phyloP scores from a whole-genome alignment of 768 basidiomycete genomes.

The Boletus vinaceobasis region DNA sequence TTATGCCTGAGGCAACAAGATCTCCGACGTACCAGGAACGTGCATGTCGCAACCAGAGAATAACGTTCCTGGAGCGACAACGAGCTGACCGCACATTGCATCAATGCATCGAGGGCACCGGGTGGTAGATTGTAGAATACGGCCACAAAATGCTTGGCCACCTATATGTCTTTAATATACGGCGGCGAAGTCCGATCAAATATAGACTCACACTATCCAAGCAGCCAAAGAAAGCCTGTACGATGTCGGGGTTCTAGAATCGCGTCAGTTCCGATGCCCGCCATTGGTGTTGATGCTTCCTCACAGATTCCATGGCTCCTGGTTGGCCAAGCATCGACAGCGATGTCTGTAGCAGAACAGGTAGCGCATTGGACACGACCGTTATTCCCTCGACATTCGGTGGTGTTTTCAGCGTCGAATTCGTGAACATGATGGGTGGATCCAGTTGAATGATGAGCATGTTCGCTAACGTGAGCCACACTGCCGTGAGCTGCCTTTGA shows the following conservation, averaged over 20 bases:
- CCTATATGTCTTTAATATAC: slow-evolving; percentile 19
- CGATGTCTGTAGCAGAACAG: slow-evolving; percentile 56
- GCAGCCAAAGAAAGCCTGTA: slow-evolving; percentile 84
- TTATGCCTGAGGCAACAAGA: background rate
- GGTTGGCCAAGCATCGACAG: slow-evolving; percentile 50
- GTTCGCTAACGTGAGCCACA: slow-evolving; percentile 81
- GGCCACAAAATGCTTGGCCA: slow-evolving; percentile 57
- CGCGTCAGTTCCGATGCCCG: slow-evolving; percentile 6
- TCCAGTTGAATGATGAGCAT: slow-evolving; percentile 82
- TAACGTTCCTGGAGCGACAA: slow-evolving; percentile 79
- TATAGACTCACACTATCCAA: slow-evolving; percentile 60
- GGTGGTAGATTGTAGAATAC: slow-evolving; percentile 62
- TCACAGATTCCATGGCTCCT: slow-evolving; percentile 68
- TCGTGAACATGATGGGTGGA: slow-evolving; percentile 50
- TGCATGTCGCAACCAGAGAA: slow-evolving; percentile 76
- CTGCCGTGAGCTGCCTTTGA: slow-evolving; percentile 67
- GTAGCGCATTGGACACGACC: slow-evolving; percentile 54
- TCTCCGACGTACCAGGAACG: slow-evolving; percentile 64
- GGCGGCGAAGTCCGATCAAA: background rate
- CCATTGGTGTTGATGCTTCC: slow-evolving; percentile 21
- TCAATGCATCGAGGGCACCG: slow-evolving; percentile 60
- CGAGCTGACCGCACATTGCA: slow-evolving; percentile 66
- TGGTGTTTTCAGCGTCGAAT: slow-evolving; percentile 44
- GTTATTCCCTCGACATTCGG: slow-evolving; percentile 54
- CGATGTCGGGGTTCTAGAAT: slow-evolving; percentile 82